phyloP scores from a whole-genome alignment of 73 alveolate species.

The Urostyla sp. region DNA sequence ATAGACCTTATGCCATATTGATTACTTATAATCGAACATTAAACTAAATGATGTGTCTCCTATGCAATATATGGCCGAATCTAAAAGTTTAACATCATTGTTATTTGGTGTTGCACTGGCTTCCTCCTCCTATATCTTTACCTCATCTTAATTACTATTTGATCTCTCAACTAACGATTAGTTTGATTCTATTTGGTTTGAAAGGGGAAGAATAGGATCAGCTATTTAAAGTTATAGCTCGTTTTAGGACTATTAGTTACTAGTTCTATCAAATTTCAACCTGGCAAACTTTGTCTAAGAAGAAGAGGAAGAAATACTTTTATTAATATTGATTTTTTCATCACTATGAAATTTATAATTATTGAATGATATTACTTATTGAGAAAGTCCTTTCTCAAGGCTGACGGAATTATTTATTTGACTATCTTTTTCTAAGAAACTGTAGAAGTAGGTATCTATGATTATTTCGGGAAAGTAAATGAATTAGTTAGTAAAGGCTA shows the following conservation, averaged over 20 bases:
- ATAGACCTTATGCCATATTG: conserved; percentile 27
- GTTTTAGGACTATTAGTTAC: background rate
- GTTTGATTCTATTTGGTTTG: background rate
- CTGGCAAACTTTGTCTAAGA: too few species aligned
- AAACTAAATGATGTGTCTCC: conserved; percentile 22
- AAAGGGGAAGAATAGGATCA: background rate
- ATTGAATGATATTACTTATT: too few species aligned
- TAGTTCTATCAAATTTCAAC: background rate
- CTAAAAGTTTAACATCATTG: background rate
- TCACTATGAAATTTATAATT: too few species aligned
- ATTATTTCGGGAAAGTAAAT: too few species aligned
- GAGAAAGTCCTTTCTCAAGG: too few species aligned
- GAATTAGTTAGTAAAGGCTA: background rate
- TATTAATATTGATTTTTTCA: too few species aligned
- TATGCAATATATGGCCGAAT: conserved; percentile 22
- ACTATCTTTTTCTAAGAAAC: too few species aligned
- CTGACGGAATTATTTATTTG: too few species aligned
- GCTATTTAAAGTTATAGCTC: background rate
- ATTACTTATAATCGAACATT: conserved; percentile 38
- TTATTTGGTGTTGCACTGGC: background rate
- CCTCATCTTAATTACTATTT: too few species aligned
- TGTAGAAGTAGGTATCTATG: too few species aligned
- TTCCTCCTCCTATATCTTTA: too few species aligned
- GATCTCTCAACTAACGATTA: background rate
- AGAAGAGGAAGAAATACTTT: too few species aligned